Percentiles rank a stretch among this genome's conserved stretches.
Conservation (phyloP, 2,329 filamentous ascomycete genomes). For the Boeremia exigua region DNA sequence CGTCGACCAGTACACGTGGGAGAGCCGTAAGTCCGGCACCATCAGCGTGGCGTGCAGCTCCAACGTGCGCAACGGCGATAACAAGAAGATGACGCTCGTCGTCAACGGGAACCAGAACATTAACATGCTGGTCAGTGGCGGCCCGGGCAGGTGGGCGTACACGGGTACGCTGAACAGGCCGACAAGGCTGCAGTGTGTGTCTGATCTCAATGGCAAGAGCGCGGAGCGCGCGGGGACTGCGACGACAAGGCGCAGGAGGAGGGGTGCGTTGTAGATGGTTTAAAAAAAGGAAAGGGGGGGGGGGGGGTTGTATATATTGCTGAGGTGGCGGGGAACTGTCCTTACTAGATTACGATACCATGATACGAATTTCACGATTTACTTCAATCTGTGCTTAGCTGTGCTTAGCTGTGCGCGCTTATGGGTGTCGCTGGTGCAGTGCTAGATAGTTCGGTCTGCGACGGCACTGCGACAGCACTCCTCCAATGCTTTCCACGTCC, state of each 20-base stretch:
- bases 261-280: neutral
- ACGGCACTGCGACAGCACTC: no score
- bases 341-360: no score
- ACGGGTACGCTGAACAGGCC: slow-evolving; percentile 35
- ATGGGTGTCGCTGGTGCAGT: no score
- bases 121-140: slow-evolving; percentile 28
- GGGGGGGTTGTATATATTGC: no score
- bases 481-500: no score
- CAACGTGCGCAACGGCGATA: slow-evolving; percentile 43
- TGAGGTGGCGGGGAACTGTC: no score
- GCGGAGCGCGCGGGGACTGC: slow-evolving; percentile 22
- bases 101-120: slow-evolving; percentile 32
- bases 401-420: no score
- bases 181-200: slow-evolving; percentile 36
- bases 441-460: no score
- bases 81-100: slow-evolving; percentile 37
- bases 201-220: slow-evolving; percentile 33
- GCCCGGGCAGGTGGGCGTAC: slow-evolving; percentile 39
- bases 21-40: slow-evolving; percentile 36
- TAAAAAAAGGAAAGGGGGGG: no score
- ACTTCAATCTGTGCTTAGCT: no score
- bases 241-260: slow-evolving; percentile 23
- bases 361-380: no score
- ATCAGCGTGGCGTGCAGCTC: slow-evolving; percentile 42
- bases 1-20: slow-evolving; percentile 45